Base-by-base conservation (phyloP, 2,329 filamentous ascomycete genomes). In the Moelleriella libera region DNA sequence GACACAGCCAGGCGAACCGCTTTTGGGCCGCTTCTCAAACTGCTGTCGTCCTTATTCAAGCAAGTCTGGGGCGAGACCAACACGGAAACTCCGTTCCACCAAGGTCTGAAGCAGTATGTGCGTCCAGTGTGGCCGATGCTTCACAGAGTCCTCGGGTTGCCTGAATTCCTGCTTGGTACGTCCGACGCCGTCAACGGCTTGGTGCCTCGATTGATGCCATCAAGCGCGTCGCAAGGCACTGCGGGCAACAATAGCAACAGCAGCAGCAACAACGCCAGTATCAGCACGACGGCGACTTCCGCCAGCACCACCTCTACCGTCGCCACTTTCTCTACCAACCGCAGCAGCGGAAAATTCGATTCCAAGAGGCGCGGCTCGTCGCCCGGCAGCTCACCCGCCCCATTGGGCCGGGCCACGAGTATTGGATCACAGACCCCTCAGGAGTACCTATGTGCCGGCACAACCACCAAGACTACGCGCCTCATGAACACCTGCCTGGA, bases 401-500 rank as follows among this genome's bases (percentile, higher is more conserved):
- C 58, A 9, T 49, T 63, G 30, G 53, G 60, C 37, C 60, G 64
- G 10, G 37, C 28, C 41, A 58, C 64, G 3, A 60, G 63, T 30
- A 55, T 70, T 3, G 64, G 72, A 4, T 63, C 69, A 1, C 72
- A 76, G 49, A 73, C 66, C 43, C 75, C 77, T 1, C 75, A 79
- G 46, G 78, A 82, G 30, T 80, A 80, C 48, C 63, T 82, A 29
- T 72, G 78, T 32, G 67, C 71, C 3, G 77, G 78, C 32, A 64
- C 70, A 1, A 72, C 78, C 5, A 79, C 75, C 9, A 82, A 80
- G 58, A 76, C 72, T 2, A 83, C 87, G 53, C 80, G 87, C 10
- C 75, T 95, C 48, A 85, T 90, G 73, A 90, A 88, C 58, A 89
- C 86, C 1, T 90, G 94, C 55, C 68, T 95, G 43, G 89, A 96